Evolutionary conservation across 306 rosid genomes (phyloP).

Genomic region (Begonia peltatifolia): DNA sequence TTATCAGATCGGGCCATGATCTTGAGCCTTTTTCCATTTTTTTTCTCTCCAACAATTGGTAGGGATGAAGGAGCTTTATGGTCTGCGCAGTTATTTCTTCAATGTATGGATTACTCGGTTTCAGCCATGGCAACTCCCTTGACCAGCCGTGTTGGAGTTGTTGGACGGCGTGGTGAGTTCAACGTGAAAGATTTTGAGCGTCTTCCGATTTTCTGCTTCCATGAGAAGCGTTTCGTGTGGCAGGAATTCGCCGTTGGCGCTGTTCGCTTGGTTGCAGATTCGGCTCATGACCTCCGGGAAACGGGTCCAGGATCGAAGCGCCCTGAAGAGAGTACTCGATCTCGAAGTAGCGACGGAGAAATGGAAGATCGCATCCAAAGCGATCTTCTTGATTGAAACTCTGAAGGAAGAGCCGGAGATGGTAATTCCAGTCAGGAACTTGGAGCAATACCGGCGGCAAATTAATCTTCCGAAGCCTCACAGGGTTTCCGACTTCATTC

Average conservation of each 20-base stretch:
- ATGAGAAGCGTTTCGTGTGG: neutral
- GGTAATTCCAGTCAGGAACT: constrained; percentile 45
- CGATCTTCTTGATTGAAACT: constrained; percentile 44
- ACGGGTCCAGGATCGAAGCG: constrained; percentile 43
- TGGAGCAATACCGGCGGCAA: constrained; percentile 38
- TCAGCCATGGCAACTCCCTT: too few species aligned
- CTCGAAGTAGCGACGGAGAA: constrained; percentile 66
- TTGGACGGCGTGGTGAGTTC: too few species aligned
- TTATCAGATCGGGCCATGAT: too few species aligned
- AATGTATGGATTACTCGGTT: too few species aligned
- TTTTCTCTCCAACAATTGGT: too few species aligned
- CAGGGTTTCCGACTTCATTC: constrained; percentile 50
- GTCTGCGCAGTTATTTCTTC: too few species aligned
- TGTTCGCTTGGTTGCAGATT: constrained; percentile 12
- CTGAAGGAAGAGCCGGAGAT: constrained; percentile 60
- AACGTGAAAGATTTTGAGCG: too few species aligned
- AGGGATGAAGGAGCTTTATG: too few species aligned
- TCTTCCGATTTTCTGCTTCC: too few species aligned
- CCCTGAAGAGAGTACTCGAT: constrained; percentile 43
- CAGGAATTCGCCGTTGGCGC: neutral
- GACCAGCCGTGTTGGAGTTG: too few species aligned
- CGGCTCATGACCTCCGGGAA: constrained; percentile 40
- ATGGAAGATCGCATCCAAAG: constrained; percentile 48
- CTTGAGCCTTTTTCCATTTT: too few species aligned
- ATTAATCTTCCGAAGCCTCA: constrained; percentile 72